Base-by-base conservation (phyloP, 192 early-diverging fungal species). In the Phlyctochytrium arcticum region DNA sequence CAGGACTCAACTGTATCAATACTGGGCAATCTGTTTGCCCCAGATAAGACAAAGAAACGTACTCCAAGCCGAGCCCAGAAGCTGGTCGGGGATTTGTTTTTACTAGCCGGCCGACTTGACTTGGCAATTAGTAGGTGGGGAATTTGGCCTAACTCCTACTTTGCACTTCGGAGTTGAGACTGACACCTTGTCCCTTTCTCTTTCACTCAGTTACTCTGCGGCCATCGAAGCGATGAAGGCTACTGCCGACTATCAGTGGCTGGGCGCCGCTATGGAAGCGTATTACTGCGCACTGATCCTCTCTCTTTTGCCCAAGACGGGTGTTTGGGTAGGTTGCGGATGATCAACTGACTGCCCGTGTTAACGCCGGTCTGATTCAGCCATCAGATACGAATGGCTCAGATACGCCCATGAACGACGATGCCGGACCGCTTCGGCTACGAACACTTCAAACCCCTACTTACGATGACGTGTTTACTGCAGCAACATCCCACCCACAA, bases 191-290 rank as follows among this genome's bases (percentile, higher is more conserved):
- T n/a, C n/a, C n/a, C n/a, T n/a, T 24, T 34, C 34, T 19, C 47
- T 48, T 47, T 9, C 2, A 12, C 29, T 30, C 57, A 89, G 87
- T 39, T 93, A 87, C 60, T 63, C 77, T 39, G 50, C 70, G 15
- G 87, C 88, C 8, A 82, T 92, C 26, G 91, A 92, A 31, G 64
- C 65, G 3, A 77, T 84, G 60, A 92, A 87, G 68, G 48, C 71
- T 5, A 89, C 78, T 46, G 68, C 71, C 0, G 91, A 92, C 72
- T 90, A 80, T 69, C 68, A 87, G 36, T 92, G 91, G 91, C 81
- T 86, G 54, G 90, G 79, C 8, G 80, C 84, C 31, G 85, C 90
- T 1, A 72, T 88, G 68, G 91, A 92, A 69, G 84, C 85, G 12
- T 74, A 85, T 19, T 75, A 82, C 30, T 84, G 81, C 62, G 85